Conservation (phyloP, 2,329 filamentous ascomycete species). For the Ceratocystiopsis brevicomis region DNA sequence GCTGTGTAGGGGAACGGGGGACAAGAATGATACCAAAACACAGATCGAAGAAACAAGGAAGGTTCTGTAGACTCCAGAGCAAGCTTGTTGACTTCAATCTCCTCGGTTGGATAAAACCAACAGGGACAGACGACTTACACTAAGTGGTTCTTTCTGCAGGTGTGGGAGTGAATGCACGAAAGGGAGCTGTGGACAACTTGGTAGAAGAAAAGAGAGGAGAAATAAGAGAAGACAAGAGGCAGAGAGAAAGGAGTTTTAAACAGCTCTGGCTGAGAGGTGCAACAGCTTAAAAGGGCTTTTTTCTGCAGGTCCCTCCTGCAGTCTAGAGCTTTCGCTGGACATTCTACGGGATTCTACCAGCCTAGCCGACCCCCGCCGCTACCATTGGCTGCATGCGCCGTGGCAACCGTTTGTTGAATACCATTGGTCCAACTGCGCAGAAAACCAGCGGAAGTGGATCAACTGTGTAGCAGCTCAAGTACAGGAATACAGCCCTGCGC, state of each 20-base stretch:
- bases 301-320: constrained; percentile 6
- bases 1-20: no score
- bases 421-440: constrained; percentile 6
- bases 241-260: neutral
- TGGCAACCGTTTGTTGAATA: constrained; percentile 3
- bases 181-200: neutral
- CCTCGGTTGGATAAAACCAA: no score
- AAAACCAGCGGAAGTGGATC: no score
- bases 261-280: neutral
- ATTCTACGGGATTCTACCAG: constrained; percentile 19
- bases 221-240: neutral
- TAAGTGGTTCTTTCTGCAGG: no score
- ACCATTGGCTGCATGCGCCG: constrained; percentile 10
- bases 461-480: no score
- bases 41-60: no score
- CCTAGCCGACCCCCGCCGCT: constrained; percentile 11
- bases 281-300: constrained; percentile 16
- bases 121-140: no score
- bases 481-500: no score
- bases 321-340: constrained; percentile 13
- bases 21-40: neutral
- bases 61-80: no score
- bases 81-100: no score
- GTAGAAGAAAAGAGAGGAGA: neutral
- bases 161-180: neutral